Percentiles rank a stretch among this genome's conserved stretches.
Conservation (phyloP, 1,284 basidiomycete genomes). For the Inonotus obliquus region DNA sequence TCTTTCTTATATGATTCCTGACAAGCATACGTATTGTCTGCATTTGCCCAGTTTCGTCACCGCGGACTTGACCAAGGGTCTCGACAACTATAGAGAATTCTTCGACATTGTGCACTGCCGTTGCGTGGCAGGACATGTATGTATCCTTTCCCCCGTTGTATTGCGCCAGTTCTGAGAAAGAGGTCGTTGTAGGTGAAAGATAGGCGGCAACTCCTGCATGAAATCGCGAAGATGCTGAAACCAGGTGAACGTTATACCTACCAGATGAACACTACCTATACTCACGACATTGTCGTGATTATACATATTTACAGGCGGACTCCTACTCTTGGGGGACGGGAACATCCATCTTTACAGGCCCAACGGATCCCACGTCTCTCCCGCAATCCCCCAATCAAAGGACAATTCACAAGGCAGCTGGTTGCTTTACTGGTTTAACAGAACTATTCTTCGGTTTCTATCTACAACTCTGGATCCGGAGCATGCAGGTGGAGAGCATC, state of each 20-base stretch:
- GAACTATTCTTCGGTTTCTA: neutral
- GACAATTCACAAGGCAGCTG: neutral
- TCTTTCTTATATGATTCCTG: neutral
- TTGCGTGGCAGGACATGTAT: conserved; percentile 18
- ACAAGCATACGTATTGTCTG: neutral
- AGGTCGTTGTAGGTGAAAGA: conserved; percentile 3
- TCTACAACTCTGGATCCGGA: neutral
- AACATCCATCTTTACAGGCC: conserved; percentile 2
- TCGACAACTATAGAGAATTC: conserved; percentile 4
- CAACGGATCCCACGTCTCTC: neutral
- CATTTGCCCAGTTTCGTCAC: conserved; percentile 10
- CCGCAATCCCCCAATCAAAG: neutral
- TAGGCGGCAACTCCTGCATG: conserved; percentile 1
- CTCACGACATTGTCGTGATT: too few relatives aligned
- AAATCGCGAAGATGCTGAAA: conserved; percentile 11
- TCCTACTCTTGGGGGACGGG: conserved; percentile 13
- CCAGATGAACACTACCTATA: neutral
- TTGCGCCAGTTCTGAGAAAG: neutral
- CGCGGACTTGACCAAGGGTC: conserved; percentile 11
- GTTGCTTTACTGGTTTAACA: conserved; percentile 5
- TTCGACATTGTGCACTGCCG: conserved; percentile 18
- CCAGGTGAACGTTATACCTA: conserved; percentile 10
- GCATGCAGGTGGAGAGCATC: conserved; percentile 4
- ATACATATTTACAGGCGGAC: conserved; percentile 1
- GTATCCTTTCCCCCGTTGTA: neutral